Evolutionary conservation across 2,329 filamentous ascomycete species (phyloP).

Genomic region (Aphanocladium album): DNA sequence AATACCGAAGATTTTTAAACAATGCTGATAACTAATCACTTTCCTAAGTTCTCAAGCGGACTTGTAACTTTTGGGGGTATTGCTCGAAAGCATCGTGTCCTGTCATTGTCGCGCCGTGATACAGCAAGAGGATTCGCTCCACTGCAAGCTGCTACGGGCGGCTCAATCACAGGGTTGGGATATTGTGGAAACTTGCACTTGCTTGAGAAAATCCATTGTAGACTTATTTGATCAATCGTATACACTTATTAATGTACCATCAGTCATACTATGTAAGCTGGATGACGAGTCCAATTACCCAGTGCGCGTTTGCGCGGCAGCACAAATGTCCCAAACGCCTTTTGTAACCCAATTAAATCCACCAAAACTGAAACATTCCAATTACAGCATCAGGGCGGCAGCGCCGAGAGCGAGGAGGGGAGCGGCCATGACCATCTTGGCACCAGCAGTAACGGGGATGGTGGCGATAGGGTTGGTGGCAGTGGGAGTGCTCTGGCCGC

Average conservation of each 20-base stretch:
- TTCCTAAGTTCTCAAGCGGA: too few species aligned
- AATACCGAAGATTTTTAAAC: too few species aligned
- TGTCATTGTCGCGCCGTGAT: too few species aligned
- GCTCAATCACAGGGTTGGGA: too few species aligned
- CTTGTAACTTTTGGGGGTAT: too few species aligned
- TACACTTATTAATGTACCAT: conserved; percentile 6
- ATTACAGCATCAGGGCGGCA: conserved; percentile 8
- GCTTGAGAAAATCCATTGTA: too few species aligned
- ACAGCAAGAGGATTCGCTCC: too few species aligned
- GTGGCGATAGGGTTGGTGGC: background rate
- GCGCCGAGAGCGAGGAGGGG: conserved; percentile 7
- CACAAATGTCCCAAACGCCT: conserved; percentile 1
- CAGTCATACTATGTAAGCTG: background rate
- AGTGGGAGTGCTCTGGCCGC: background rate
- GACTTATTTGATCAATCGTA: background rate
- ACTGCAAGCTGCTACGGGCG: too few species aligned
- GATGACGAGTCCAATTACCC: background rate
- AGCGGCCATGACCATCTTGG: conserved; percentile 1
- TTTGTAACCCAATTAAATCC: background rate
- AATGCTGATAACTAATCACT: too few species aligned
- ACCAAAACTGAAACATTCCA: background rate
- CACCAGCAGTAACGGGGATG: conserved; percentile 2
- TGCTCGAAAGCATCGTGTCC: too few species aligned
- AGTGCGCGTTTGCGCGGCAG: background rate
- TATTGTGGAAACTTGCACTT: too few species aligned